phyloP scores from a whole-genome alignment of 306 rosid species.

The Clitoria ternatea region DNA sequence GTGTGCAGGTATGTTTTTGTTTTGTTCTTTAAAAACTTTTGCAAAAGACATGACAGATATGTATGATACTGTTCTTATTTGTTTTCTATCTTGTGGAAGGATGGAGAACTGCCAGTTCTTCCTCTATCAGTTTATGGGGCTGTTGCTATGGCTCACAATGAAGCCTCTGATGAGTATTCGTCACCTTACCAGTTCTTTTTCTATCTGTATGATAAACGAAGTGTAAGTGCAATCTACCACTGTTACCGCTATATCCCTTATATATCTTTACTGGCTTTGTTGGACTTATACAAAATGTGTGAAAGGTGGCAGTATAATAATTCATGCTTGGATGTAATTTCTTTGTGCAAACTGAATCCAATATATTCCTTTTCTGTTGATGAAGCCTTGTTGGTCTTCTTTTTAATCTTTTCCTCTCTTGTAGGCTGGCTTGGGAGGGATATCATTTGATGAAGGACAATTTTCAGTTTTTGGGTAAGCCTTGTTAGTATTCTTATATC shows the following conservation, averaged over 20 bases:
- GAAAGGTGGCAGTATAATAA: conserved; percentile 11
- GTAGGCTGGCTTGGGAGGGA: conserved; percentile 97
- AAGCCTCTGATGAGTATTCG: conserved; percentile 81
- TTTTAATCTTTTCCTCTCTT: conserved; percentile 3
- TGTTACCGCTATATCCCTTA: background rate
- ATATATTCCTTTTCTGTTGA: background rate
- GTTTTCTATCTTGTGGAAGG: conserved; percentile 49
- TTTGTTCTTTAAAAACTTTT: conserved; percentile 1
- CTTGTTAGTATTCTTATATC: background rate
- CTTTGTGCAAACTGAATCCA: background rate
- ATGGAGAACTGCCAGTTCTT: conserved; percentile 91
- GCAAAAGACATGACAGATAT: background rate
- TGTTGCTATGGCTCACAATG: conserved; percentile 93
- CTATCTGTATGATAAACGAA: conserved; percentile 86
- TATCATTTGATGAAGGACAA: conserved; percentile 97
- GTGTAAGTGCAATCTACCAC: conserved; percentile 41
- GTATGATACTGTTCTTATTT: background rate
- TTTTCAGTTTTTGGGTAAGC: conserved; percentile 90
- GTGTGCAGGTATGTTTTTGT: conserved; percentile 61
- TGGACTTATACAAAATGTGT: background rate
- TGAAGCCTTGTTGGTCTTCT: background rate
- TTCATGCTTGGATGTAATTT: background rate
- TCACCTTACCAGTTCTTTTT: conserved; percentile 89
- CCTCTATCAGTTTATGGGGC: conserved; percentile 94
- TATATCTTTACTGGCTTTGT: background rate